phyloP scores from a whole-genome alignment of 2,329 filamentous ascomycete genomes.

The Camillea tinctor region DNA sequence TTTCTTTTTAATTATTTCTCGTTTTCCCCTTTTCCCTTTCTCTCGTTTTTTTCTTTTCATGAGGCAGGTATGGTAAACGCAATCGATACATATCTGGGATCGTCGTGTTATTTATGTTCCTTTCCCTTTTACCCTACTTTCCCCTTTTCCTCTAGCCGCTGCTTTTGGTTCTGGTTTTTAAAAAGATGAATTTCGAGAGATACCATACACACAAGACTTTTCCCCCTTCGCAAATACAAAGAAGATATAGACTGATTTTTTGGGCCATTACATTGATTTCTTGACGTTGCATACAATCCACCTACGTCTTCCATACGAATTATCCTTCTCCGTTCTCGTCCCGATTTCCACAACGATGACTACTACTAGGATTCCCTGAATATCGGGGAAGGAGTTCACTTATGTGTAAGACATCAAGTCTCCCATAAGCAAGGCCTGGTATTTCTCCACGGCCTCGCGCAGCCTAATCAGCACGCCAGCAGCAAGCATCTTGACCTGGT shows the following conservation, averaged over 20 bases:
- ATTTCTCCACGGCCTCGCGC: constrained; percentile 78
- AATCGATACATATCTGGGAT: too few species aligned
- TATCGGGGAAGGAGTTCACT: background rate
- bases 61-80: too few species aligned
- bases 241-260: background rate
- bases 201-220: too few species aligned
- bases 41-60: background rate
- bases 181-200: too few species aligned
- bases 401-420: constrained; percentile 50
- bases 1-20: background rate
- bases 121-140: too few species aligned
- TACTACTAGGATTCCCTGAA: background rate
- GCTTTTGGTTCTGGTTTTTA: too few species aligned
- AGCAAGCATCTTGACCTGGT: constrained; percentile 74
- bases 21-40: too few species aligned
- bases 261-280: background rate
- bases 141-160: too few species aligned
- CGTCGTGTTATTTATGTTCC: too few species aligned
- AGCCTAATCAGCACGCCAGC: constrained; percentile 76
- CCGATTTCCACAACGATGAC: background rate
- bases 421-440: constrained; percentile 74
- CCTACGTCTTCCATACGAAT: background rate
- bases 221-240: background rate
- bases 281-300: background rate
- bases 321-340: background rate